Evolutionary conservation across 495 filamentous ascomycete genomes (phyloP), one percentile per base, ranked within the genome.

Genomic region (Opeltia flavorubescens): DNA sequence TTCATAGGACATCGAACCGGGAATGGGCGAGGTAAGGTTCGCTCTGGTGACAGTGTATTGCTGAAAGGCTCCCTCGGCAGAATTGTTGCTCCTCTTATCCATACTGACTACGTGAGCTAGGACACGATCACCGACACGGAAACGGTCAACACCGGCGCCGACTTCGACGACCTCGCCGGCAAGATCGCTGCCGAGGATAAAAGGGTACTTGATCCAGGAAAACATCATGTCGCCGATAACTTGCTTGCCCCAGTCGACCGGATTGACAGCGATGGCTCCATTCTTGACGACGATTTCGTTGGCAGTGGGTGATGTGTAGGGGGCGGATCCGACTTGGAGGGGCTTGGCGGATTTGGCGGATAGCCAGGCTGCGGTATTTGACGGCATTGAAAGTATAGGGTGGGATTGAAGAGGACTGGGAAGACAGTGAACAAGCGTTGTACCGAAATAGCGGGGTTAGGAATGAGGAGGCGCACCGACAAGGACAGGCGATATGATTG

Each of bases 141-240:
- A 40, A 4, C 15, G 20, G 3, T n/a, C 24, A 23, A 40, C 20
- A 20, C 15, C 2, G 5, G 5, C 20, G 20, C 77, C 76, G 27
- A 74, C 63, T 25, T 59, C 65, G 8, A 56, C 61, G 11, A 81
- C 62, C 2, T 62, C 64, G 18, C 80, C 80, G 1, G 71, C 64
- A 21, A 74, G 56, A 50, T 81, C 80, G 46, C 54, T 55, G 28
- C 78, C 76, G 3, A 78, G 56, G 38, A 77, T 61, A 20, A 56
- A 50, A 0, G 76, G 76, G 36, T 70, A 77, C 0, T 59, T 61
- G 6, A n/a, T n/a, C n/a, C n/a, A n/a, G n/a, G n/a, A n/a, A n/a
- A 56, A 42, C 12, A 4, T 6, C 52, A 36, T 27, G 43, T 39
- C 21, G 21, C 18, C 18, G 9, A 31, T 8, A 20, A 33, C 25